Percentiles rank a stretch among this genome's conserved stretches.
These are phyloP conservation scores for Ceratocystis destructans DNA, from an alignment of 2,329 filamentous ascomycete species.

Conservation along the genomic window DNA sequence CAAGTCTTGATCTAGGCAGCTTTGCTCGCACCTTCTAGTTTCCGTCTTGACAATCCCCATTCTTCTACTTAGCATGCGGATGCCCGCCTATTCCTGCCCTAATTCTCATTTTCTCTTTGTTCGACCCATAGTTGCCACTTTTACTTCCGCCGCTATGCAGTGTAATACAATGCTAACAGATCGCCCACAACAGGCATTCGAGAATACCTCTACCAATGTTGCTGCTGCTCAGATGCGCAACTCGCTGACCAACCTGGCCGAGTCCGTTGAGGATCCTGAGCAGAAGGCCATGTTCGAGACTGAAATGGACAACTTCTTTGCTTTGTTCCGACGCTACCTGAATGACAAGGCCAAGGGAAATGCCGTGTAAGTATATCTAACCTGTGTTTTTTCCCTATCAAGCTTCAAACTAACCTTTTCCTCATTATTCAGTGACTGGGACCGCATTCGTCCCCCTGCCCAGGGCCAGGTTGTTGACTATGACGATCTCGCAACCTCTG, in stretches of 20 bases:
- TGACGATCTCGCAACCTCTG: conserved; percentile 72
- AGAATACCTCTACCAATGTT: conserved; percentile 97
- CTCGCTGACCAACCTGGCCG: conserved; percentile 78
- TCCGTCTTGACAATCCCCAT: not conserved
- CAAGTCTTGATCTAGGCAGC: not conserved
- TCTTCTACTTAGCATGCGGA: not conserved
- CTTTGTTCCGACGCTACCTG: conserved; percentile 92
- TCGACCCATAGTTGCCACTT: not conserved
- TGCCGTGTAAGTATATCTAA: conserved; percentile 47
- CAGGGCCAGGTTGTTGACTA: conserved; percentile 92
- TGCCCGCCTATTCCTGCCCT: not conserved
- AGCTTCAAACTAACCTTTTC: not conserved
- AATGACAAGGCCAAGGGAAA: conserved; percentile 99
- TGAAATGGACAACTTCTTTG: conserved; percentile 99
- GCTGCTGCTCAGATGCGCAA: conserved; percentile 99
- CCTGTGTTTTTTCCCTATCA: not conserved
- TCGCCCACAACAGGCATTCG: conserved; percentile 59
- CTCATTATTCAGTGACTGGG: conserved; percentile 60
- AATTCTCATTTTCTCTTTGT: not conserved
- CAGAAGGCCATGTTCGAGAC: conserved; percentile 94
- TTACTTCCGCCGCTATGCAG: not conserved
- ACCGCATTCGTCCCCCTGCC: conserved; percentile 86
- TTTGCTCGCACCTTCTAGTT: not conserved
- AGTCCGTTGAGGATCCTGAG: conserved; percentile 71
- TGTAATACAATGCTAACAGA: conserved; percentile 1